Evolutionary conservation across 345 rosid genomes (phyloP).

Genomic region (Toxicodendron radicans): DNA sequence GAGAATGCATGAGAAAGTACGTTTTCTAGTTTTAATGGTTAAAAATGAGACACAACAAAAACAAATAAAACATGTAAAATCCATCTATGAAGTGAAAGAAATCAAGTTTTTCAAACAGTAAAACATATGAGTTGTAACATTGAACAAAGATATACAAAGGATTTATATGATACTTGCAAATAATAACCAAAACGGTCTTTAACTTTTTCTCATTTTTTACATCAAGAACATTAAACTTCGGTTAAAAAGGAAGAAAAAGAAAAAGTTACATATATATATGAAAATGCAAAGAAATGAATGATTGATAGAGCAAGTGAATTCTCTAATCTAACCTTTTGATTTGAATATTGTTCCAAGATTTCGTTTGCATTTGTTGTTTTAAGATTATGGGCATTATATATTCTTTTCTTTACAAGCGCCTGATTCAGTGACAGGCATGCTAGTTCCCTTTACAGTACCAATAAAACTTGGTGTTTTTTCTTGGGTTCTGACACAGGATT

Average conservation of each 20-base stretch:
- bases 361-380: constrained; percentile 31
- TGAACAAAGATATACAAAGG: no score
- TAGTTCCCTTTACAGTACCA: constrained; percentile 46
- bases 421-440: constrained; percentile 58
- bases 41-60: no score
- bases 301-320: constrained; percentile 23
- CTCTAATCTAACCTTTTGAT: constrained; percentile 30
- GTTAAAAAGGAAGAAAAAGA: neutral
- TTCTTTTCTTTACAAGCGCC: constrained; percentile 29
- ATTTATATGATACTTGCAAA: no score
- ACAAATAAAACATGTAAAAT: no score
- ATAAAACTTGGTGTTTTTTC: constrained; percentile 33
- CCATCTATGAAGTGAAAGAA: no score
- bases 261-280: neutral
- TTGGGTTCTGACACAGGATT: constrained; percentile 51
- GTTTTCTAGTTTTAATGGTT: no score
- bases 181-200: no score
- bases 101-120: no score
- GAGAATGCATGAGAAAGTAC: no score
- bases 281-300: constrained; percentile 19
- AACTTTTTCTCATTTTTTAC: no score
- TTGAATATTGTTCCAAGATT: constrained; percentile 26
- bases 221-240: neutral
- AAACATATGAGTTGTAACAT: no score
- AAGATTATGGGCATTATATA: constrained; percentile 31